Evolutionary conservation across 116 monocot genomes (phyloP).

Genomic region (Zostera marina): DNA sequence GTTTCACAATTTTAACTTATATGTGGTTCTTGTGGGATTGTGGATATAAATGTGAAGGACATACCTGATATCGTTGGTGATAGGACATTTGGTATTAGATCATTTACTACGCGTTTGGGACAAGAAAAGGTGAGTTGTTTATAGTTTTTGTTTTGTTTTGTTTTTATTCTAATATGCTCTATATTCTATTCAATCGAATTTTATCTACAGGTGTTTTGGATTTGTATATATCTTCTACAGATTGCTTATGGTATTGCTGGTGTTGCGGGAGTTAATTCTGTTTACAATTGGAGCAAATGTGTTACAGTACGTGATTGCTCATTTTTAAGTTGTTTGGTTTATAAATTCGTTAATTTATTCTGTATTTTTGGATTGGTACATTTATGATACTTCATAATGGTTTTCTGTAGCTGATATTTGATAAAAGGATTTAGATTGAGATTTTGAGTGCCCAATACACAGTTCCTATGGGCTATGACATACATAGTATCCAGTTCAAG

Average conservation of each 20-base stretch:
- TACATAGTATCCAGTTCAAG: too few species aligned
- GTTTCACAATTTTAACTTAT: constrained; percentile 1
- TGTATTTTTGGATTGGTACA: not conserved
- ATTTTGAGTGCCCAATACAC: too few species aligned
- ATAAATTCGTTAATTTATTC: not conserved
- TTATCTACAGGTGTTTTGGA: constrained; percentile 71
- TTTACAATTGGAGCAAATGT: constrained; percentile 64
- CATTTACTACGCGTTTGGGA: constrained; percentile 82
- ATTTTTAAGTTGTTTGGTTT: not conserved
- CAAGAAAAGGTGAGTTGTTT: constrained; percentile 43
- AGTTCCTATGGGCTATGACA: too few species aligned
- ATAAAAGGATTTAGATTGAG: too few species aligned
- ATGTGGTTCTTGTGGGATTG: not conserved
- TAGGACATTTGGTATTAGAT: constrained; percentile 76
- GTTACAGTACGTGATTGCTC: constrained; percentile 37
- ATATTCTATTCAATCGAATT: constrained; percentile 1
- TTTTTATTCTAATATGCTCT: not conserved
- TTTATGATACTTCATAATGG: not conserved
- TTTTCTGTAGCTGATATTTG: too few species aligned
- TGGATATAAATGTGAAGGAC: constrained; percentile 31
- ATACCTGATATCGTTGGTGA: constrained; percentile 99
- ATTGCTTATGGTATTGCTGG: constrained; percentile 70
- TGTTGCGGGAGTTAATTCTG: constrained; percentile 53
- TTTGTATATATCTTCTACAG: constrained; percentile 75
- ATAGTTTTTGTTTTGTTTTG: not conserved